A percentile compares a stretch with the other conserved stretches of the same genome.
Conservation (phyloP, 306 rosid species). For the Cicer chorassanicum region DNA sequence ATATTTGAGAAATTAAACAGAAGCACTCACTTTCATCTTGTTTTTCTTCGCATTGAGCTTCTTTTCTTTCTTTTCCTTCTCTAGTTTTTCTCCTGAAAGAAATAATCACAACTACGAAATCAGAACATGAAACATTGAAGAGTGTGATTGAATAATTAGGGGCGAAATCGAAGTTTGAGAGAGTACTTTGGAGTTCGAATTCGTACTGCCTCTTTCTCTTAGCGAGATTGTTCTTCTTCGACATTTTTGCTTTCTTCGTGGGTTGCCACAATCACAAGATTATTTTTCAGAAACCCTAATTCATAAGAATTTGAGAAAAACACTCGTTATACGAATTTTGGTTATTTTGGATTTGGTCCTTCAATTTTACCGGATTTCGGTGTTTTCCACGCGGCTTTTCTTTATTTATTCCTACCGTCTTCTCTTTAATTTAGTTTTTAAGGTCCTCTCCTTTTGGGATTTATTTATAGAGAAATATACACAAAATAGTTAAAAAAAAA, state of each 20-base stretch:
- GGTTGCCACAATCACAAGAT: neutral
- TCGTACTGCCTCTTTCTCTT: conserved; percentile 78
- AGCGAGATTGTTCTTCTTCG: conserved; percentile 87
- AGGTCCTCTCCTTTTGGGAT: no score
- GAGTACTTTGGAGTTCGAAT: conserved; percentile 79
- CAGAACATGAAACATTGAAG: conserved; percentile 19
- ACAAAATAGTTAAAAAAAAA: no score
- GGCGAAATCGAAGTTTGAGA: neutral
- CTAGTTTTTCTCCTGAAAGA: conserved; percentile 71
- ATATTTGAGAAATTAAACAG: conserved; percentile 11
- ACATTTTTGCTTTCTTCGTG: conserved; percentile 50
- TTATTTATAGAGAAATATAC: no score
- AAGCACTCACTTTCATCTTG: conserved; percentile 68
- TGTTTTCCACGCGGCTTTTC: neutral
- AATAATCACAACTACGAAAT: conserved; percentile 2
- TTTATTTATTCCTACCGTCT: no score
- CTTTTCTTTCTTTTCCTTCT: conserved; percentile 59
- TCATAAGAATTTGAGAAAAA: neutral
- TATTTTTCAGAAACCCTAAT: conserved; percentile 21
- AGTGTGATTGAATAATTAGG: neutral
- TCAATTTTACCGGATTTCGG: neutral
- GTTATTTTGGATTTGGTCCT: conserved; percentile 34
- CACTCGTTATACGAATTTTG: neutral
- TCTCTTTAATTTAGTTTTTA: no score
- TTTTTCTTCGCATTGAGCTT: conserved; percentile 81